These are phyloP conservation scores for Thalassiosira mediterranea DNA, from an alignment of 352 stramenopile species.

Conservation along the genomic window DNA sequence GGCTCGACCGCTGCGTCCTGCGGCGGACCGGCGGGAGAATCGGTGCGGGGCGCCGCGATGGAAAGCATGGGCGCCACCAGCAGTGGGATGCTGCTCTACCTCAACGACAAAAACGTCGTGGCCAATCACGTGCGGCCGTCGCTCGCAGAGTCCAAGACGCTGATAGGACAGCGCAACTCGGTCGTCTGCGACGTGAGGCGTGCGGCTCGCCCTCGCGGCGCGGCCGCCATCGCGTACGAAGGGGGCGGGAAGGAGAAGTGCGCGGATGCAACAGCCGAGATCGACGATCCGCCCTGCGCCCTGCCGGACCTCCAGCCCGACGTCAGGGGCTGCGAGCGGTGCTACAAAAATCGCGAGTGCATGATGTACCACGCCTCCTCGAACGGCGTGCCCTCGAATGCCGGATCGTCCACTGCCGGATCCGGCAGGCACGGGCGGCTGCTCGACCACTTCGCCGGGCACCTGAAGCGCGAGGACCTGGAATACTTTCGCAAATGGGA, in stretches of 20 bases:
- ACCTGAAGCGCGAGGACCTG: slow-evolving; percentile 65
- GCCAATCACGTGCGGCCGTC: slow-evolving; percentile 64
- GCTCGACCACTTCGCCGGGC: slow-evolving; percentile 64
- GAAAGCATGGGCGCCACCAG: slow-evolving; percentile 40
- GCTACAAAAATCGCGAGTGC: slow-evolving; percentile 68
- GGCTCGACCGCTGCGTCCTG: slow-evolving; percentile 29
- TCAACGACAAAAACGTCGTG: slow-evolving; percentile 68
- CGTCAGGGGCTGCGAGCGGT: slow-evolving; percentile 62
- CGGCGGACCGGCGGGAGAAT: neutral
- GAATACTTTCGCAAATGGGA: slow-evolving; percentile 84
- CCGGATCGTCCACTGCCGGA: no score
- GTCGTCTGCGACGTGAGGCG: slow-evolving; percentile 59
- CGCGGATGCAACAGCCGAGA: slow-evolving; percentile 11
- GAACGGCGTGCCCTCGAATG: slow-evolving; percentile 14
- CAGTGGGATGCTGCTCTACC: slow-evolving; percentile 76
- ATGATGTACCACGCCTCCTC: slow-evolving; percentile 24
- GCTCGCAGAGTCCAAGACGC: slow-evolving; percentile 67
- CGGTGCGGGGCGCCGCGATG: neutral
- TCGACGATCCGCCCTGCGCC: slow-evolving; percentile 30
- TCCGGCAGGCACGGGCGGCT: slow-evolving; percentile 66
- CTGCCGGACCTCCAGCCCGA: slow-evolving; percentile 63
- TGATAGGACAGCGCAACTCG: slow-evolving; percentile 76
- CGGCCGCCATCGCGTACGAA: slow-evolving; percentile 56
- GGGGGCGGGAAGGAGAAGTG: slow-evolving; percentile 33
- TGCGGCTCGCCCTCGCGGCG: slow-evolving; percentile 59